phyloP scores from a whole-genome alignment of 106 monocot species.

The Dendrobium chrysotoxum region DNA sequence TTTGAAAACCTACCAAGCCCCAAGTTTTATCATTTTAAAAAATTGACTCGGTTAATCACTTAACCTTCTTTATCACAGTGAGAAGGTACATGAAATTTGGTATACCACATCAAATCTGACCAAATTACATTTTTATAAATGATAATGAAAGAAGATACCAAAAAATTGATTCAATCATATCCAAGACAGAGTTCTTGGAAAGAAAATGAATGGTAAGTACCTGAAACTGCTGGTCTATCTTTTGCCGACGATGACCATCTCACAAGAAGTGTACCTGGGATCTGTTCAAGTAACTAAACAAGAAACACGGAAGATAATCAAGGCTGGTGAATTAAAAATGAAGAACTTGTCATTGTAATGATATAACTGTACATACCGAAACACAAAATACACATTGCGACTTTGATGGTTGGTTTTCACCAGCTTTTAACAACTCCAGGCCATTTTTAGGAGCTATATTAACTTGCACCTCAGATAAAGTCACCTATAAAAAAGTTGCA shows the following conservation, averaged over 20 bases:
- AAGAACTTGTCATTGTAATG: not conserved
- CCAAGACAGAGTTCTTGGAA: not conserved
- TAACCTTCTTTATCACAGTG: not conserved
- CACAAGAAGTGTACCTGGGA: slow-evolving; percentile 2
- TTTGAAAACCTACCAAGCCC: not conserved
- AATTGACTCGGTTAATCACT: not conserved
- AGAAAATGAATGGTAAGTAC: not conserved
- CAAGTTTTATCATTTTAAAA: not conserved
- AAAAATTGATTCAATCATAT: not conserved
- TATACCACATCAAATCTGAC: not conserved
- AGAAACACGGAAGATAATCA: not conserved
- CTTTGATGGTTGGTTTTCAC: not conserved
- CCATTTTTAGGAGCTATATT: not conserved
- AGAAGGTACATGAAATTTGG: not conserved
- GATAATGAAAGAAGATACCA: not conserved
- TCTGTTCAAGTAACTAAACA: slow-evolving; percentile 4
- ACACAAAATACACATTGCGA: slow-evolving; percentile 1
- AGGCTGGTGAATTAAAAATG: not conserved
- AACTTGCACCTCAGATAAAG: not conserved
- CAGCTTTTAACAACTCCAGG: not conserved
- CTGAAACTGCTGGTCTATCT: slow-evolving; percentile 1
- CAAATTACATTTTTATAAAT: not conserved
- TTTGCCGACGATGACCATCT: slow-evolving; percentile 2
- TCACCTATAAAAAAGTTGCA: not conserved
- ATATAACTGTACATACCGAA: not conserved